Evolutionary conservation across 768 basidiomycete genomes (phyloP).

Genomic region (Suillus bovinus): DNA sequence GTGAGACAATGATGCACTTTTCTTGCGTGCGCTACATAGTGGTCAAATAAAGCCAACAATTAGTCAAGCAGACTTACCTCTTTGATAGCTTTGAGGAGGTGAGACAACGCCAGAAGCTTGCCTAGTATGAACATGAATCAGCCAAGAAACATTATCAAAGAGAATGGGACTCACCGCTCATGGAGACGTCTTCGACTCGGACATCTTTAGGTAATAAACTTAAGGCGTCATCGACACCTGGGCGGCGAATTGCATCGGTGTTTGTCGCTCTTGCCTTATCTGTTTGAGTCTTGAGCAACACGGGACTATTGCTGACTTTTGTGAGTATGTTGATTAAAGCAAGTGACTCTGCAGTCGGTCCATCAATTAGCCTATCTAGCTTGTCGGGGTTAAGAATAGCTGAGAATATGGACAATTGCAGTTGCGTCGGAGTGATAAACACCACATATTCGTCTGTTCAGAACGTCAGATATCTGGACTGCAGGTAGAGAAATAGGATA

Average conservation of each 20-base stretch:
- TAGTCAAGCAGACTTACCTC: slow-evolving; percentile 41
- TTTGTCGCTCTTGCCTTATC: slow-evolving; percentile 55
- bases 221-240: slow-evolving; percentile 59
- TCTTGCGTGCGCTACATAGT: slow-evolving; percentile 69
- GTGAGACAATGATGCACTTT: slow-evolving; percentile 96
- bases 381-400: slow-evolving; percentile 73
- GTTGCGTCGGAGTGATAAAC: slow-evolving; percentile 85
- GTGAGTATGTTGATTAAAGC: slow-evolving; percentile 78
- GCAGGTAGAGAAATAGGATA: slow-evolving; percentile 35
- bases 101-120: slow-evolving; percentile 69
- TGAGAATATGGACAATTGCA: slow-evolving; percentile 80
- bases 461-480: slow-evolving; percentile 6
- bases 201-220: slow-evolving; percentile 59
- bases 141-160: not conserved
- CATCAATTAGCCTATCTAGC: slow-evolving; percentile 66
- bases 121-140: slow-evolving; percentile 45
- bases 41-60: slow-evolving; percentile 4
- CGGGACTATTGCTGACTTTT: slow-evolving; percentile 93
- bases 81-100: slow-evolving; percentile 59
- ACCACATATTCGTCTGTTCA: slow-evolving; percentile 92
- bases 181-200: slow-evolving; percentile 65
- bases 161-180: slow-evolving; percentile 67
- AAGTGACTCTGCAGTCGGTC: slow-evolving; percentile 74
- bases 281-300: slow-evolving; percentile 77
- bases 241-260: slow-evolving; percentile 42